A percentile compares a stretch with the other conserved stretches of the same genome.
Evolutionary conservation across 352 stramenopile genomes (phyloP).

Genomic region (Phytophthora pistaciae): DNA sequence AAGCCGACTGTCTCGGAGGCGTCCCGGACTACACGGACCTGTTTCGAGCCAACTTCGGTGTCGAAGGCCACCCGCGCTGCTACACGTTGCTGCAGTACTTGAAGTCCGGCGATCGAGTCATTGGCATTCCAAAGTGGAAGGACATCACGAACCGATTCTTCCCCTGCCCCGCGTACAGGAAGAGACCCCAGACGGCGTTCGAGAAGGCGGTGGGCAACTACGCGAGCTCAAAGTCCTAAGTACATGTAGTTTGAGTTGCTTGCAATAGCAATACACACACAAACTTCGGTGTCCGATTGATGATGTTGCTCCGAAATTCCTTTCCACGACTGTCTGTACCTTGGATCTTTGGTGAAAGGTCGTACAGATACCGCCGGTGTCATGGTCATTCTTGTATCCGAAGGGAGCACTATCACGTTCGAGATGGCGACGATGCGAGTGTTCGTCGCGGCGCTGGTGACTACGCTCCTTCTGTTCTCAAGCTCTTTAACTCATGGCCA

Average conservation of each 20-base stretch:
- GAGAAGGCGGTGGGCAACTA: background rate
- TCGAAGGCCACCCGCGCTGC: constrained; percentile 45
- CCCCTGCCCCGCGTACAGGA: constrained; percentile 23
- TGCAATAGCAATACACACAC: background rate
- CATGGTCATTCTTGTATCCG: background rate
- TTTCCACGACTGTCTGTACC: background rate
- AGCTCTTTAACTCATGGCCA: constrained; percentile 3
- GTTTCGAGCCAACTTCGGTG: constrained; percentile 51
- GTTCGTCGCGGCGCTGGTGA: background rate
- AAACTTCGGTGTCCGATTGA: background rate
- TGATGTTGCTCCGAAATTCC: background rate
- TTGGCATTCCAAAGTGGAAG: constrained; percentile 60
- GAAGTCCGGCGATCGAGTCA: constrained; percentile 35
- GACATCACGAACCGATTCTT: constrained; percentile 50
- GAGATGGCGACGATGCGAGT: background rate
- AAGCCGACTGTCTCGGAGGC: constrained; percentile 59
- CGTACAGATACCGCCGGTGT: background rate
- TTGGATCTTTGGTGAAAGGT: background rate
- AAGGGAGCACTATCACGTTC: background rate
- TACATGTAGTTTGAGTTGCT: background rate
- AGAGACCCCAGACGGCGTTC: background rate
- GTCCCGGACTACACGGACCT: constrained; percentile 42
- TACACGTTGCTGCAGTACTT: constrained; percentile 20
- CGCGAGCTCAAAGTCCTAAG: background rate
- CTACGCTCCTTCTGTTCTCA: background rate